A percentile compares a stretch with the other conserved stretches of the same genome.
These are phyloP conservation scores for Gymnopus androsaceus DNA, from an alignment of 1,284 basidiomycete species.

Conservation along the genomic window DNA sequence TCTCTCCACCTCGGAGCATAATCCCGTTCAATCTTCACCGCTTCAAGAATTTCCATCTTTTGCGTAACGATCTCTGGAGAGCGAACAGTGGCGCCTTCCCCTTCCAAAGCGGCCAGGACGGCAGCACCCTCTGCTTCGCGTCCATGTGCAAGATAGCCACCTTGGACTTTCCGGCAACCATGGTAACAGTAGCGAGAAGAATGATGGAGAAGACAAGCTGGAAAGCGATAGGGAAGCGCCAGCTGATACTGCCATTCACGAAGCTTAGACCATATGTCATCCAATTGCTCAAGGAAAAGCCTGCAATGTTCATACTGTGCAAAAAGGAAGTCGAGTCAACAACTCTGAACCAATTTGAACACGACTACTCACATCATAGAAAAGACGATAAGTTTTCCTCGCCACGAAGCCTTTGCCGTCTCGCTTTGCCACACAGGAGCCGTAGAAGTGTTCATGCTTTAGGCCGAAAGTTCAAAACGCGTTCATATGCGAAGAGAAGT, in stretches of 20 bases:
- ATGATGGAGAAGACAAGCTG: conserved; percentile 67
- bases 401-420: conserved; percentile 60
- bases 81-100: conserved; percentile 32
- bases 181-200: conserved; percentile 54
- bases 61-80: conserved; percentile 39
- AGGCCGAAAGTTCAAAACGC: background rate
- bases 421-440: conserved; percentile 70
- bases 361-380: conserved; percentile 64
- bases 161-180: conserved; percentile 74
- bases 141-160: conserved; percentile 53
- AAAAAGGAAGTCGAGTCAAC: background rate
- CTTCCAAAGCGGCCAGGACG: conserved; percentile 44
- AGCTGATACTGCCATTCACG: conserved; percentile 49
- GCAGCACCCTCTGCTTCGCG: conserved; percentile 39
- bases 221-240: conserved; percentile 72
- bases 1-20: conserved; percentile 41
- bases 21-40: conserved; percentile 42
- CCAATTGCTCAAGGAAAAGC: conserved; percentile 48
- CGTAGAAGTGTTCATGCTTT: conserved; percentile 53
- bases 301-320: conserved; percentile 47
- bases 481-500: conserved; percentile 25
- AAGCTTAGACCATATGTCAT: conserved; percentile 52
- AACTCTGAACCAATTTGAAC: conserved; percentile 6
- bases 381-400: conserved; percentile 68
- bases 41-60: conserved; percentile 42